These are phyloP conservation scores for Pichia scutulata DNA, from an alignment of 805 yeast genomes.

Conservation along the genomic window DNA sequence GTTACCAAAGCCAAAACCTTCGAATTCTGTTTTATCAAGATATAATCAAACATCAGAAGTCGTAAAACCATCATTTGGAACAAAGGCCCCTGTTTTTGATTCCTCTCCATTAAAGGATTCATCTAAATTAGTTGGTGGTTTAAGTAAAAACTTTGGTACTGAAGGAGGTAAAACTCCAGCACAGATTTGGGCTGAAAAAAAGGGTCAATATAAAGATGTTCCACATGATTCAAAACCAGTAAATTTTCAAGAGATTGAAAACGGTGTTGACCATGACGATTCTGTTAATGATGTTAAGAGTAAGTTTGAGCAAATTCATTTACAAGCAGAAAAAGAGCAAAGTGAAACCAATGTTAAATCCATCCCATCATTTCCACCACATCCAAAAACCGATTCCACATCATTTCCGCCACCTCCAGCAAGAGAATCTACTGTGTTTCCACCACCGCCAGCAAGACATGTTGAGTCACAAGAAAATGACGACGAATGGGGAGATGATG, in stretches of 20 bases:
- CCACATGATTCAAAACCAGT: conserved; percentile 27
- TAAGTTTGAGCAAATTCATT: conserved; percentile 24
- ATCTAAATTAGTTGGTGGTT: conserved; percentile 48
- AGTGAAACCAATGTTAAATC: conserved; percentile 12
- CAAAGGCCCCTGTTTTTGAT: conserved; percentile 26
- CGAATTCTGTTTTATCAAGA: conserved; percentile 42
- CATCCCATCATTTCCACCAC: conserved; percentile 14
- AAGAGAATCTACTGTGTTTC: conserved; percentile 12
- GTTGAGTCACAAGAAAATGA: conserved; percentile 13
- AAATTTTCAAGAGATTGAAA: conserved; percentile 18
- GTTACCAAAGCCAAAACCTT: conserved; percentile 55
- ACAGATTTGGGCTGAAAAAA: conserved; percentile 90
- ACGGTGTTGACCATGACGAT: conserved; percentile 19
- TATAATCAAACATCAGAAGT: conserved; percentile 31
- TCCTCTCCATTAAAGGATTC: conserved; percentile 29
- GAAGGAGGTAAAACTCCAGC: conserved; percentile 87
- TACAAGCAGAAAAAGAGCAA: conserved; percentile 21
- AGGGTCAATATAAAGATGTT: conserved; percentile 53
- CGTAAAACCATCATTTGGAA: conserved; percentile 29
- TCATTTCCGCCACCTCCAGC: conserved; percentile 19
- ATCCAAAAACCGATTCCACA: not conserved
- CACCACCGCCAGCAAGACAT: conserved; percentile 18
- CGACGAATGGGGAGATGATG: conserved; percentile 13
- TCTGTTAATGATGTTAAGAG: conserved; percentile 27
- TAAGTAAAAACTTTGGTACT: conserved; percentile 53